Evolutionary conservation across 352 stramenopile genomes (phyloP), one percentile per base, ranked within the genome.

Genomic region (Phytophthora citricola): DNA sequence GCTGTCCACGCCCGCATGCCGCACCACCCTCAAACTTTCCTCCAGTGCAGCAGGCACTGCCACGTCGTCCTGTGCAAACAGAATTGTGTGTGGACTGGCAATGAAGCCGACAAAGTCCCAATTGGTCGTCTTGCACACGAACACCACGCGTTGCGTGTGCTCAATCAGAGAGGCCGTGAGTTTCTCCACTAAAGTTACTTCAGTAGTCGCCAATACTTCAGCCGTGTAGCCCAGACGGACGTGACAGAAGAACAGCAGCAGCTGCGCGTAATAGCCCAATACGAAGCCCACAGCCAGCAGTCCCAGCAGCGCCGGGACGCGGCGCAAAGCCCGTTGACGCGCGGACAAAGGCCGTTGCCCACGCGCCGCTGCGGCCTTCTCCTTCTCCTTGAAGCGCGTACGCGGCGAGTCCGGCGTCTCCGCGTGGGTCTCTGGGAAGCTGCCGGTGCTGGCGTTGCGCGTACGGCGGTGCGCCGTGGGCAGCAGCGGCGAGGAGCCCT

Each of bases 51-150:
- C 34, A 1, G 83, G 83, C 65, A 92, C 77, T 8, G 58, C 63
- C 52, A 91, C 83, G 53, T 90, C 80, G 14, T 89, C 63, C 47
- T 92, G 83, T 2, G 78, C 83, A 49, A 92, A 92, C 11, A 92
- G 57, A 48, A 90, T 77, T 4, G 80, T 73, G 50, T 87, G 79
- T n/a, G 83, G 83, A 15, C 62, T 87, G 38, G 81, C 72, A 31
- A 91, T 76, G 29, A 92, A 81, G 26, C 83, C 83, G 14, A 92
- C 51, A 61, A 86, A 92, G 75, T 92, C 83, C 83, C 83, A 92
- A 46, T 92, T 92, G 52, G 83, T 91, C 58, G 86, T 81, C 48
- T 84, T 76, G 68, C 81, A 88, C 14, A 92, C 83, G 39, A 90
- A 92, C 38, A 91, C 73, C 17, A 92, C 70, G 39, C 78, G 81